Evolutionary conservation across 140 eudicot species (phyloP), one percentile per base, ranked within the genome.

Genomic region (Stevia rebaudiana): DNA sequence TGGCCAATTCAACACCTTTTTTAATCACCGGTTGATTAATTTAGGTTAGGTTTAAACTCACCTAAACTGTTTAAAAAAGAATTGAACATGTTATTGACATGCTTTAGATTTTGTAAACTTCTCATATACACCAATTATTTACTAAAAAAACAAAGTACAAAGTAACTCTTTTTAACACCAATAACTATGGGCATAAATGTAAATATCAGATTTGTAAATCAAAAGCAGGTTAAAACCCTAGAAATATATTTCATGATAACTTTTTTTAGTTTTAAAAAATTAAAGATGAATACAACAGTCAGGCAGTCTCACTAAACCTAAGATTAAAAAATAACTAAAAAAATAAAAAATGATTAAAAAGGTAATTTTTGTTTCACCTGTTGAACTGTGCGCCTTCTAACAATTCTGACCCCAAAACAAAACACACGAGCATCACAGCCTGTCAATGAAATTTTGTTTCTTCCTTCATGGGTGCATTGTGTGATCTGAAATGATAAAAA

Each of bases 321-420:
- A 3, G 8, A 18, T 2, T 17, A 0, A 21, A 31, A 53, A 33
- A 31, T 31, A 6, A 30, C n/a, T n/a, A n/a, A n/a, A n/a, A n/a
- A n/a, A n/a, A n/a, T n/a, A n/a, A n/a, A n/a, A n/a, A n/a, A n/a
- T n/a, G n/a, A n/a, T n/a, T n/a, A 3, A 56, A 56, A 16, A 43
- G 8, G 25, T 16, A 31, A 31, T 30, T 33, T 31, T 8, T 56
- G 33, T 17, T 56, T 56, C 24, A 94, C 99, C 88, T 94, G 97
- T 61, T 83, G 84, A 67, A 88, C 80, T 5, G 90, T 81, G 15
- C 95, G 95, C 51, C 88, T 71, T 71, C 75, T 85, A 39, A 86
- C 88, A 18, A 94, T 78, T 83, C 99, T 74, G 65, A 94, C 95
- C 1, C 99, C 99, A 66, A 94, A 71, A 77, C 99, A 94, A 66